Conservation (phyloP, 129 eudicot species). For the Silybum marianum region DNA sequence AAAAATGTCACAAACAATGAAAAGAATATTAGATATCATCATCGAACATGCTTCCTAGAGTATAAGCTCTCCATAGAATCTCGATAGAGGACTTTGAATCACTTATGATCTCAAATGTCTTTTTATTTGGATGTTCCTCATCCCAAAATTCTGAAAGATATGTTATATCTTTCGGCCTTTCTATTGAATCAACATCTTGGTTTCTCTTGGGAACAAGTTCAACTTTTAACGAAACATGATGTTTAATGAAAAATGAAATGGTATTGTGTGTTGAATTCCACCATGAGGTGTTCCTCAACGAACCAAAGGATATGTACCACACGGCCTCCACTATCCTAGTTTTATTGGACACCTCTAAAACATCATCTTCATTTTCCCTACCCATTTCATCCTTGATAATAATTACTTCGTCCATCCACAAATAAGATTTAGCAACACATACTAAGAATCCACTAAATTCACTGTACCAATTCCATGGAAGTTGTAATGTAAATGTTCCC, state of each 20-base stretch:
- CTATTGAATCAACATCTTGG: background rate
- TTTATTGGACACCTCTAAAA: too few species aligned
- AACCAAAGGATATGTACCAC: background rate
- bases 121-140: background rate
- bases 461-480: background rate
- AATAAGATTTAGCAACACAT: background rate
- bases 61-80: background rate
- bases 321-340: background rate
- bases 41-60: background rate
- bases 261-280: background rate
- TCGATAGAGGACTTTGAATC: background rate
- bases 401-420: background rate
- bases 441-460: conserved; percentile 4
- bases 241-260: background rate
- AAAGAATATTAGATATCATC: background rate
- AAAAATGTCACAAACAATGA: background rate
- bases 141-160: background rate
- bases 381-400: background rate
- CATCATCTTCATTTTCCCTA: background rate
- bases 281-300: background rate
- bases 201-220: background rate
- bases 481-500: background rate
- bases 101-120: background rate
- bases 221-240: background rate
- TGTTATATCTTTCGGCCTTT: background rate